Evolutionary conservation across 495 filamentous ascomycete species (phyloP), one percentile per base, ranked within the genome.

Genomic region (Tuber brumale): DNA sequence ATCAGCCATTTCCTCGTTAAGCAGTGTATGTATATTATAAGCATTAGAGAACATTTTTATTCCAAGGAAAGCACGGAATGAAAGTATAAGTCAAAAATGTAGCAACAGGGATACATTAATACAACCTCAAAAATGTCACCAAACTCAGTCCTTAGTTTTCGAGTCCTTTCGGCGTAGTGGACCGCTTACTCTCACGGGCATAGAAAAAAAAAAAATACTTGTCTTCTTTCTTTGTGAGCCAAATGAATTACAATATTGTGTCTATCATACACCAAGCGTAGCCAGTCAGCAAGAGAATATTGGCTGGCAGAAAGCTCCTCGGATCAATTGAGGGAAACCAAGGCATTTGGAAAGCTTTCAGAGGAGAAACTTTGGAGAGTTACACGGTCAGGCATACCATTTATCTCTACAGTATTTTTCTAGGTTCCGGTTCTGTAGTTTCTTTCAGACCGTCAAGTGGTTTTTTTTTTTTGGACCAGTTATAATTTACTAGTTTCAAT

Each of bases 51-150:
- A n/a, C n/a, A n/a, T 57, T 21, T 48, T 48, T 23, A 10, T n/a
- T 0, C 77, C 42, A 42, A 45, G 12, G 6, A 23, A 69, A 21
- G 18, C 27, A n/a, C 37, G 84, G 76, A 89, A 89, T 75, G 89
- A 91, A 71, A 83, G 82, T 35, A 90, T 91, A 61, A 39, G 37
- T 39, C n/a, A n/a, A 2, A 39, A 39, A 39, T 39, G 86, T 85
- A 70, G 89, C 88, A 8, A 89, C 88, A 0, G 88, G 89, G 3
- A 78, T 91, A 9, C 91, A 89, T 82, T 90, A 90, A 84, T 91
- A 89, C 80, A 88, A 90, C 76, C 83, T 78, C 72, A 84, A 89
- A 6, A 92, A 93, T 81, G 88, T 92, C 72, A 89, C 87, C 8
- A 81, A 81, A 86, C 9, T 88, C 85, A 74, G 79, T 77, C 41